phyloP scores from a whole-genome alignment of 306 rosid genomes.

The Corylus heterophylla region DNA sequence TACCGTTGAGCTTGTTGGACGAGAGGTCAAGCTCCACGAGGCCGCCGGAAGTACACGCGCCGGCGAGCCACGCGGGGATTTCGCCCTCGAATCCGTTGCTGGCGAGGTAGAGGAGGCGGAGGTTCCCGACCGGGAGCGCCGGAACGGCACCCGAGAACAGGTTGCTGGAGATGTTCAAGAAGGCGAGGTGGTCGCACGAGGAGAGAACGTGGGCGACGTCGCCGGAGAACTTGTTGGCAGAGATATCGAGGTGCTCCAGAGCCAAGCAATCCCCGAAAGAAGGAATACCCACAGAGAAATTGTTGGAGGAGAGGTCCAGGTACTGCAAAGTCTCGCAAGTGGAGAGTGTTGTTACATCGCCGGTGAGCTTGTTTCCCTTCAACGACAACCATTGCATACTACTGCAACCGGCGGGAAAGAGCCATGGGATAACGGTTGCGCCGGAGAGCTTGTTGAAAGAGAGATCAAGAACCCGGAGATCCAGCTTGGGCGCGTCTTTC shows the following conservation, averaged over 20 bases:
- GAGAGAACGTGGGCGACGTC: slow-evolving; percentile 48
- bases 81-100: slow-evolving; percentile 50
- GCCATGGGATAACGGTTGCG: slow-evolving; percentile 47
- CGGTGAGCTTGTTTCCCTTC: slow-evolving; percentile 66
- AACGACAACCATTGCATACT: slow-evolving; percentile 39
- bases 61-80: slow-evolving; percentile 44
- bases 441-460: slow-evolving; percentile 68
- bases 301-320: slow-evolving; percentile 73
- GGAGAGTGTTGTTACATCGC: slow-evolving; percentile 45
- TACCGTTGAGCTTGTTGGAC: slow-evolving; percentile 48
- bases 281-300: slow-evolving; percentile 54
- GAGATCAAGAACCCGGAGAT: slow-evolving; percentile 53
- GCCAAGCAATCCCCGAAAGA: slow-evolving; percentile 65
- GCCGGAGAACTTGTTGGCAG: slow-evolving; percentile 69
- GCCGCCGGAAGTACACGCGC: slow-evolving; percentile 40
- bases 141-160: slow-evolving; percentile 63
- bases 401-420: slow-evolving; percentile 44
- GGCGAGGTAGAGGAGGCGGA: slow-evolving; percentile 52
- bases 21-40: slow-evolving; percentile 65
- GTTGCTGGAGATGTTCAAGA: slow-evolving; percentile 68
- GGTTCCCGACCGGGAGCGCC: slow-evolving; percentile 39
- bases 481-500: slow-evolving; percentile 26
- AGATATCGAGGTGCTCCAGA: slow-evolving; percentile 60
- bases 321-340: slow-evolving; percentile 35
- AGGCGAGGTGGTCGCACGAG: slow-evolving; percentile 43